Percentiles rank a stretch among this genome's conserved stretches.
phyloP scores from a whole-genome alignment of 2,329 filamentous ascomycete species.

The Dactylonectria macrodidyma region DNA sequence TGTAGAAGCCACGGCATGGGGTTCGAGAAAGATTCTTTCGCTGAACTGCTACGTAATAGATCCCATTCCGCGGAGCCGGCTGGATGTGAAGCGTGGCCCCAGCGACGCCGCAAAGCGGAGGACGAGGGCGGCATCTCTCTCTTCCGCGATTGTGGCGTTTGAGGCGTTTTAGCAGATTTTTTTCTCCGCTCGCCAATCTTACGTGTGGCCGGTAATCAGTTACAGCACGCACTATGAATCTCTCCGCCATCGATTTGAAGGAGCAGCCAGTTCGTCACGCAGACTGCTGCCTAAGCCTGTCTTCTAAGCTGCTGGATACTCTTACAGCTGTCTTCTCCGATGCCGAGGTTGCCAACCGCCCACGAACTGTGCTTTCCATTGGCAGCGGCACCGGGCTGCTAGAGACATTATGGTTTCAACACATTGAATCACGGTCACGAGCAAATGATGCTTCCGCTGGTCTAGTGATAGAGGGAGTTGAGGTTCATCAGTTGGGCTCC shows the following conservation, averaged over 20 bases:
- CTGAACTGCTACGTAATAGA: not conserved
- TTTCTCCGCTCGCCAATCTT: conserved; percentile 1
- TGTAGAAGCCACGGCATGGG: too few relatives aligned
- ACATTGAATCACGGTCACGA: conserved; percentile 19
- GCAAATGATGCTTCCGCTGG: not conserved
- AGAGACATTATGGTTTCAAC: conserved; percentile 43
- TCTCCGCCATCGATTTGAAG: conserved; percentile 30
- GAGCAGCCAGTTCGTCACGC: conserved; percentile 41
- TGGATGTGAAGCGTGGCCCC: too few relatives aligned
- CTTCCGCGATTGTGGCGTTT: not conserved
- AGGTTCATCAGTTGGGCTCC: conserved; percentile 41
- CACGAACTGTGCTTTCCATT: conserved; percentile 46
- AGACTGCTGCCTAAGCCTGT: conserved; percentile 51
- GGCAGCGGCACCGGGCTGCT: conserved; percentile 51
- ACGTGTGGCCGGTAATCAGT: not conserved
- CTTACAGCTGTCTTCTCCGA: conserved; percentile 31
- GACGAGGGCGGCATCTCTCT: not conserved
- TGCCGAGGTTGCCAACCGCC: not conserved
- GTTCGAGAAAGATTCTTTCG: not conserved
- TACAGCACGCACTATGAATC: conserved; percentile 29
- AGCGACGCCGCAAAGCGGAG: not conserved
- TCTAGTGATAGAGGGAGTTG: conserved; percentile 46
- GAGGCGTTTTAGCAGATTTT: not conserved
- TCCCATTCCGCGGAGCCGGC: not conserved
- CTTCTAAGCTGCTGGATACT: conserved; percentile 40